Conservation (phyloP, 345 rosid genomes). For the Lepidium aucheri region DNA sequence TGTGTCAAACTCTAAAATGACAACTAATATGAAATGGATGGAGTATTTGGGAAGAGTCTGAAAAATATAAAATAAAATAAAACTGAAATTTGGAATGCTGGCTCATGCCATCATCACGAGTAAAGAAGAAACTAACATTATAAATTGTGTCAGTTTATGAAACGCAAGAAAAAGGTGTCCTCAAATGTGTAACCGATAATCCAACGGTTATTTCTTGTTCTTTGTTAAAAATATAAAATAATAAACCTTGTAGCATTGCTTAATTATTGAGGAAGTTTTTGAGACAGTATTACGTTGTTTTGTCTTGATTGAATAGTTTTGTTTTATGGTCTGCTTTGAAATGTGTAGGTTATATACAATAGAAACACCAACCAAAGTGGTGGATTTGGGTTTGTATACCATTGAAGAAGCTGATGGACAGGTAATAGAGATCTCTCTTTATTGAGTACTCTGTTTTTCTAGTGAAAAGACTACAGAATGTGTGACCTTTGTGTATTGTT, state of each 20-base stretch:
- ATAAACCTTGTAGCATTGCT: neutral
- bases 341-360: slow-evolving; percentile 58
- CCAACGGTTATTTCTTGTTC: neutral
- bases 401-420: slow-evolving; percentile 80
- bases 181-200: neutral
- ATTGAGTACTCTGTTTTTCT: neutral
- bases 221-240: neutral
- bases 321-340: no score
- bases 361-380: slow-evolving; percentile 65
- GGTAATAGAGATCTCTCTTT: slow-evolving; percentile 25
- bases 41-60: neutral
- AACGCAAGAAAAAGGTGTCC: slow-evolving; percentile 1
- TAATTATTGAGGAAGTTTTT: neutral
- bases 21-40: no score
- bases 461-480: neutral
- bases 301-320: neutral
- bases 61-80: neutral
- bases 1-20: no score
- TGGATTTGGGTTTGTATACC: slow-evolving; percentile 73
- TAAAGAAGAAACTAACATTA: neutral
- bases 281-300: neutral
- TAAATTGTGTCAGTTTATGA: neutral
- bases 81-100: neutral
- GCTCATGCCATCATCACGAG: neutral
- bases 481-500: neutral